Base-by-base conservation (phyloP, 345 rosid species). In the Lepidium aucheri region DNA sequence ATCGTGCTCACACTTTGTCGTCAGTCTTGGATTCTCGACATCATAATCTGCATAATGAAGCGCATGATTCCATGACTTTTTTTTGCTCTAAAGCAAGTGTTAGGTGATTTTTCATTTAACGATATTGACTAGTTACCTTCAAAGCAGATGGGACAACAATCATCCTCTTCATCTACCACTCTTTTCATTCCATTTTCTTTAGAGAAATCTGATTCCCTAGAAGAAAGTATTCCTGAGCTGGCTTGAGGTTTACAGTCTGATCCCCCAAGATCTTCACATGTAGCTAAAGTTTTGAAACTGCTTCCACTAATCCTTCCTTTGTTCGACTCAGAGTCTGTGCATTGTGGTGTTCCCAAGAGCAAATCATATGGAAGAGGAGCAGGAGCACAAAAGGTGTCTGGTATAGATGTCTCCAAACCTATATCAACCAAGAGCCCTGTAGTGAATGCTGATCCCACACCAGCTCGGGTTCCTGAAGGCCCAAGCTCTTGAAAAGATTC, bases 141-240 rank as follows among this genome's bases (percentile, higher is more conserved):
- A 53, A 92, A 80, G 77, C 96, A 92, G 71, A 82, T 89, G 49
- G 97, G 97, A 61, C 97, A 92, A 42, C 61, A 77, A 40, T 88
- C 96, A 65, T 92, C 95, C 68, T 92, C 97, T 72, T 90, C 97
- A 55, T 79, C 83, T 9, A 69, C 74, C 65, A 69, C 51, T 38
- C 54, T 45, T 4, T 63, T 54, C 16, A 13, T 45, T 49, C 36
- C 56, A 47, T 35, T 47, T 3, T 36, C 58, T 65, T 82, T 79
- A 18, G 81, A 61, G 52, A 81, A 60, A 66, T 78, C 82, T 20
- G 84, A 55, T 72, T 85, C 79, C 64, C 69, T 76, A 7, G 85
- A 90, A 2, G 88, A 81, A 60, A 60, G 78, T 24, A 72, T 62
- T 39, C 78, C 72, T 35, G 82, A 69, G 75, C 69, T 74, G 52